A percentile compares a stretch with the other conserved stretches of the same genome.
phyloP scores from a whole-genome alignment of 306 rosid species.

The Sesbania bispinosa region DNA sequence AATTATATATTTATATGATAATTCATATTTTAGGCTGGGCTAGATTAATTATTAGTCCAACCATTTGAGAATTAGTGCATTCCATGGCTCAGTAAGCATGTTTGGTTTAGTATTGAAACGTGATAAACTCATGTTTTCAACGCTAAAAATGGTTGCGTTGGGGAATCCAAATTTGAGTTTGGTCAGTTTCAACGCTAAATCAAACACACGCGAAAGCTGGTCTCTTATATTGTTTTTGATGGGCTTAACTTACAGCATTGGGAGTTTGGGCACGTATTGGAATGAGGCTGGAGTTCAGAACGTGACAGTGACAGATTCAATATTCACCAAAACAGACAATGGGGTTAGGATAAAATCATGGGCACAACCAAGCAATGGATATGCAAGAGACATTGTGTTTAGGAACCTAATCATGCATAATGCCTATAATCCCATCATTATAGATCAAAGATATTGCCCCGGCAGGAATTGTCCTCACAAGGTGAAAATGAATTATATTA shows the following conservation, averaged over 20 bases:
- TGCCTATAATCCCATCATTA: slow-evolving; percentile 38
- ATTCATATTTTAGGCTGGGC: no score
- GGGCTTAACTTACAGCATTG: slow-evolving; percentile 20
- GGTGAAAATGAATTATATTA: no score
- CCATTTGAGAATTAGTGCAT: no score
- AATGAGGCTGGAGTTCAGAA: slow-evolving; percentile 38
- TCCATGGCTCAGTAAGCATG: no score
- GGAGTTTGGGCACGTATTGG: slow-evolving; percentile 26
- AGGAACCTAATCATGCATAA: slow-evolving; percentile 35
- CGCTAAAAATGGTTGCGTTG: no score
- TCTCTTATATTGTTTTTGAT: not conserved
- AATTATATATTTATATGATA: no score
- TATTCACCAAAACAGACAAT: slow-evolving; percentile 25
- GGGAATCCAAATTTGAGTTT: no score
- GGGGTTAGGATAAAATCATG: slow-evolving; percentile 41
- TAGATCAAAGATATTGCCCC: slow-evolving; percentile 41
- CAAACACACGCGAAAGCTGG: no score
- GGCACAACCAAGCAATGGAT: slow-evolving; percentile 39
- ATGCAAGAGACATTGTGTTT: slow-evolving; percentile 21
- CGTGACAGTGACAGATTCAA: slow-evolving; percentile 27
- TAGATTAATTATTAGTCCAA: no score
- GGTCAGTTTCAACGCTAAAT: no score
- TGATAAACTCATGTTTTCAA: no score
- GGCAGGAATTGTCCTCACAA: slow-evolving; percentile 17
- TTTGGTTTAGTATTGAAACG: no score